Evolutionary conservation across 495 filamentous ascomycete genomes (phyloP), one percentile per base, ranked within the genome.

Genomic region (Penicillium argentinense): DNA sequence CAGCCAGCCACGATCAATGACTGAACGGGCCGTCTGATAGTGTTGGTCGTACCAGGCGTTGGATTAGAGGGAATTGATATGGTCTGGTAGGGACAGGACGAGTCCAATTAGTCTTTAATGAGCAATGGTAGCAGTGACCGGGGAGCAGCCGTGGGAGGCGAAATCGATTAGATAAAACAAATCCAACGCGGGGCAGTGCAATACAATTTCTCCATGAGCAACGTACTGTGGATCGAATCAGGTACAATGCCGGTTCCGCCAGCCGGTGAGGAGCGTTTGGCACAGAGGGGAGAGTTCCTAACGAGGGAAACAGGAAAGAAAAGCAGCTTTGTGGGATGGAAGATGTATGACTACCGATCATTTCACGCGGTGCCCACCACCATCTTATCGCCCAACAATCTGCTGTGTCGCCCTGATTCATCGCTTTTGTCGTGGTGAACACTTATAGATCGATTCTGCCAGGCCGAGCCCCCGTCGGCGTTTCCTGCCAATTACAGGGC

Each of bases 221-320:
- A 61, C 55, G 50, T 45, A 62, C 58, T 47, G 53, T 56, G 54
- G 54, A 58, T 41, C 37, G 42, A 41, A n/a, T 14, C 36, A 45
- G 28, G 48, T 14, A 43, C 33, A 39, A 41, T 36, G 18, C 47
- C 25, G 42, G 42, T 39, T 53, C 30, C 47, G 42, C 38, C 28
- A 13, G 14, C 44, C 44, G 49, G 49, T 47, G 38, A 45, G 36
- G 21, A 33, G 32, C 12, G 27, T 0, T 29, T 34, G 21, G 22
- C 13, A 21, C 2, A 42, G 28, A 26, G 17, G 22, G n/a, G 8
- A 38, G 26, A 29, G 17, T 16, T 11, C 16, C 30, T 17, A 39
- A 22, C 19, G 42, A 46, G 19, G 9, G 34, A 19, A 43, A 41
- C 27, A 41, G 41, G 17, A 24, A 37, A 29, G 13, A 13, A 25